phyloP scores from a whole-genome alignment of 306 rosid genomes.

The Lupinus albus region DNA sequence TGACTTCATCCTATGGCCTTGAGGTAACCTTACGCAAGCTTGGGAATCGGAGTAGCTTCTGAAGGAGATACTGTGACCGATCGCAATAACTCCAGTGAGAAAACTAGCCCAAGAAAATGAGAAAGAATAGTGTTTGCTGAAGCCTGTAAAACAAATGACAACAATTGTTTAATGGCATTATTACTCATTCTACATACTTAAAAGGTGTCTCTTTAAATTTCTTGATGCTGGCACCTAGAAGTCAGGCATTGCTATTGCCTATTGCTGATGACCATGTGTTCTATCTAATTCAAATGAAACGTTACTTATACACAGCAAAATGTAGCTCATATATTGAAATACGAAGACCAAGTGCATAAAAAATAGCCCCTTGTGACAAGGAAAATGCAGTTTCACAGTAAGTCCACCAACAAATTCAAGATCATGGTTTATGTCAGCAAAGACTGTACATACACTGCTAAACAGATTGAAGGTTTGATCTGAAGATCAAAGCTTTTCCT shows the following conservation, averaged over 20 bases:
- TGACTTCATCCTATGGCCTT: slow-evolving; percentile 15
- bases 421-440: background rate
- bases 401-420: background rate
- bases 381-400: background rate
- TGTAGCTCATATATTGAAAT: background rate
- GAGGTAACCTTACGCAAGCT: slow-evolving; percentile 52
- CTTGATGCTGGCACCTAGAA: slow-evolving; percentile 18
- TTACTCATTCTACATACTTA: background rate
- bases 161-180: background rate
- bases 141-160: slow-evolving; percentile 57
- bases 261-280: background rate
- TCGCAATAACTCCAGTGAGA: slow-evolving; percentile 86
- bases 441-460: background rate
- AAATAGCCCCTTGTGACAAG: background rate
- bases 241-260: slow-evolving; percentile 1
- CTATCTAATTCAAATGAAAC: slow-evolving; percentile 25
- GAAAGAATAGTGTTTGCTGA: slow-evolving; percentile 95
- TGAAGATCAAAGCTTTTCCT: background rate
- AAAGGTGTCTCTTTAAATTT: background rate
- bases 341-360: background rate
- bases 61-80: slow-evolving; percentile 75
- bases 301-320: background rate
- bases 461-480: slow-evolving; percentile 1
- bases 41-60: slow-evolving; percentile 62
- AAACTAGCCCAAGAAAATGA: slow-evolving; percentile 88